Evolutionary conservation across 257 asterid species (phyloP).

Genomic region (Lycium ferocissimum): DNA sequence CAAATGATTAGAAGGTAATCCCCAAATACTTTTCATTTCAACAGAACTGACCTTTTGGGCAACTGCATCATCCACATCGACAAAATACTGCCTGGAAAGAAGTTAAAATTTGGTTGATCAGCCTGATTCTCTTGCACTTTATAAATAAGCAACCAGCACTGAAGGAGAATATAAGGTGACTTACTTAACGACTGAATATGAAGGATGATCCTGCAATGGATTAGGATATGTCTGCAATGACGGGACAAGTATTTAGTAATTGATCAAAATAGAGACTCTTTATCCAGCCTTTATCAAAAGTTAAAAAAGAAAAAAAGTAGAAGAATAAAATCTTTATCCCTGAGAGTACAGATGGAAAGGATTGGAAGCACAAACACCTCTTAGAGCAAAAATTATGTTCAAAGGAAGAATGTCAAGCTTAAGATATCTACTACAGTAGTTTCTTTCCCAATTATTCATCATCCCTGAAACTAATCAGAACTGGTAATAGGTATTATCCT

Average conservation of each 20-base stretch:
- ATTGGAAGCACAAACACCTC: not conserved
- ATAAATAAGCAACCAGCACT: not conserved
- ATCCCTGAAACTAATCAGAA: not conserved
- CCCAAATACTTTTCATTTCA: slow-evolving; percentile 6
- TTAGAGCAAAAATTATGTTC: not conserved
- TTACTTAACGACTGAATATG: slow-evolving; percentile 84
- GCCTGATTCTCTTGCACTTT: not conserved
- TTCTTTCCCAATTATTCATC: not conserved
- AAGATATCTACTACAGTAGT: not conserved
- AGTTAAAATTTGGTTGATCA: not conserved
- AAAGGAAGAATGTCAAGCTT: not conserved
- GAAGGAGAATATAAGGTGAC: slow-evolving; percentile 30
- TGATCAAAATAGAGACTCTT: slow-evolving; percentile 4
- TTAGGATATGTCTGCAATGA: slow-evolving; percentile 72
- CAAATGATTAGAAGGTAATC: slow-evolving; percentile 5
- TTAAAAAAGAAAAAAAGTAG: too few species aligned
- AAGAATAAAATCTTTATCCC: too few species aligned
- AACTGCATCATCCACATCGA: slow-evolving; percentile 80
- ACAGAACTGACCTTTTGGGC: slow-evolving; percentile 66
- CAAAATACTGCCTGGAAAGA: slow-evolving; percentile 83
- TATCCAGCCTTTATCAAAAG: not conserved
- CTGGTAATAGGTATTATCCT: not conserved
- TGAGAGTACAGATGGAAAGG: too few species aligned
- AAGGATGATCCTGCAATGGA: slow-evolving; percentile 85
- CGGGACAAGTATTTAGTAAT: not conserved